Percentiles rank a stretch among this genome's conserved stretches.
Evolutionary conservation across 1,284 basidiomycete species (phyloP).

Genomic region (Testicularia cyperi): DNA sequence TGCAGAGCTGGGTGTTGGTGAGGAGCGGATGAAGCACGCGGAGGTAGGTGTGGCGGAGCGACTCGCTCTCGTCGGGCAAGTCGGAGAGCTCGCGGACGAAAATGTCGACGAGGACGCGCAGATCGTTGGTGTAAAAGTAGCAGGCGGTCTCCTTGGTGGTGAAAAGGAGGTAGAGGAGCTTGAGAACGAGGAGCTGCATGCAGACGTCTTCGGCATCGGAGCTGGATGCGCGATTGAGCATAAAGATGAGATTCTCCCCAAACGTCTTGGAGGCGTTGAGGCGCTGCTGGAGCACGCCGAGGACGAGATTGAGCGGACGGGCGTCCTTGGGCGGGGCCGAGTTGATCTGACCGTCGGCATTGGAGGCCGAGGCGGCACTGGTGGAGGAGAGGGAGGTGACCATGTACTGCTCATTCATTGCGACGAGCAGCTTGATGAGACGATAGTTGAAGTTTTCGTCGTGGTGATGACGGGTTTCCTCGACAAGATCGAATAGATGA

Average conservation of each 20-base stretch:
- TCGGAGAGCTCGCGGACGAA: conserved; percentile 88
- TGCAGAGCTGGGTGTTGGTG: conserved; percentile 86
- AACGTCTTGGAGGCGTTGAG: conserved; percentile 86
- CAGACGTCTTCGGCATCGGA: conserved; percentile 76
- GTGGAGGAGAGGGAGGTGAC: conserved; percentile 66
- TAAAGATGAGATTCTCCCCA: conserved; percentile 97
- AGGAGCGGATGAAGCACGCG: conserved; percentile 92
- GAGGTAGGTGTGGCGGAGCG: conserved; percentile 94
- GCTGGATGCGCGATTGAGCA: conserved; percentile 80
- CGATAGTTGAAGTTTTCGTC: conserved; percentile 68
- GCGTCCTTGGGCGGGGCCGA: conserved; percentile 2
- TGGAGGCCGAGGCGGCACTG: conserved; percentile 56
- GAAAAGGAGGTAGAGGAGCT: conserved; percentile 91
- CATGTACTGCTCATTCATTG: conserved; percentile 99
- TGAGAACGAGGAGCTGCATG: conserved; percentile 91
- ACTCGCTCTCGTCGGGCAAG: conserved; percentile 88
- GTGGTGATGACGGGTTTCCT: conserved; percentile 80
- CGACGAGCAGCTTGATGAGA: conserved; percentile 59
- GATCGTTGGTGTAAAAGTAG: conserved; percentile 97
- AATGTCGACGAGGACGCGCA: conserved; percentile 92
- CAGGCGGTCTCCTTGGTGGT: conserved; percentile 89
- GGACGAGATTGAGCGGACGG: conserved; percentile 69
- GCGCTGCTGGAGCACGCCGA: conserved; percentile 79
- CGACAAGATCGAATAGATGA: conserved; percentile 87
- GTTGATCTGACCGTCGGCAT: conserved; percentile 10